These are phyloP conservation scores for Pestalotiopsis sp. DNA, from an alignment of 2,329 filamentous ascomycete species.

Conservation along the genomic window DNA sequence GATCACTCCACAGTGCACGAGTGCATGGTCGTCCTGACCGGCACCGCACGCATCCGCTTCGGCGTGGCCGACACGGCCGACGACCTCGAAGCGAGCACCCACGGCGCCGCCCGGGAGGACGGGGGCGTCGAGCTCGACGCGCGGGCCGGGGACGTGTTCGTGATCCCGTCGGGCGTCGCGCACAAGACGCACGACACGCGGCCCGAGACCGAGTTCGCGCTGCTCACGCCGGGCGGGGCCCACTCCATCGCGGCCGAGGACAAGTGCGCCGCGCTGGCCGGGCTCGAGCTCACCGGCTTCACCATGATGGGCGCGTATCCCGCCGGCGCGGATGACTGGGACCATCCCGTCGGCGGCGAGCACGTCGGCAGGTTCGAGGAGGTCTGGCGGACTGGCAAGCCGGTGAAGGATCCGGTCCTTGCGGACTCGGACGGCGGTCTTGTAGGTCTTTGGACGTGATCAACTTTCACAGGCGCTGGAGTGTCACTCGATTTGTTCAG, in stretches of 20 bases:
- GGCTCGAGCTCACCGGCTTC: constrained; percentile 42
- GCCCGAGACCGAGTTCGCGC: constrained; percentile 35
- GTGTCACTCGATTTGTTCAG: background rate
- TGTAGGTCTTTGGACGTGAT: constrained; percentile 31
- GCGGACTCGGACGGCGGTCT: constrained; percentile 37
- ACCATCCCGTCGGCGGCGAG: constrained; percentile 47
- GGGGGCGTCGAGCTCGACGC: constrained; percentile 51
- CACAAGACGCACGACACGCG: constrained; percentile 50
- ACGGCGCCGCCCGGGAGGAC: constrained; percentile 39
- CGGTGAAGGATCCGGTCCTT: constrained; percentile 47
- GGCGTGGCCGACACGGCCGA: constrained; percentile 48
- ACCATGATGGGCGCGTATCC: constrained; percentile 62
- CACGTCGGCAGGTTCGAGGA: constrained; percentile 38
- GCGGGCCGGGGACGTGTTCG: constrained; percentile 55
- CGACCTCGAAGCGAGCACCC: constrained; percentile 38
- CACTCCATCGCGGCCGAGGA: constrained; percentile 33
- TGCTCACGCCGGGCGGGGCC: constrained; percentile 45
- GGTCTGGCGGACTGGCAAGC: constrained; percentile 46
- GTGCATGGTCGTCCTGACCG: constrained; percentile 54
- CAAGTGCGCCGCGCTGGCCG: constrained; percentile 32
- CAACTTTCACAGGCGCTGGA: constrained; percentile 11
- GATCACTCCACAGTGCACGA: constrained; percentile 57
- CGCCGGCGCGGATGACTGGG: constrained; percentile 43
- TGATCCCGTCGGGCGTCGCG: constrained; percentile 54
- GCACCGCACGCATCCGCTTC: constrained; percentile 50